Percentiles rank a stretch among this genome's conserved stretches.
Evolutionary conservation across 805 yeast species (phyloP).

Genomic region (Cyberlindnera xylosilytica): DNA sequence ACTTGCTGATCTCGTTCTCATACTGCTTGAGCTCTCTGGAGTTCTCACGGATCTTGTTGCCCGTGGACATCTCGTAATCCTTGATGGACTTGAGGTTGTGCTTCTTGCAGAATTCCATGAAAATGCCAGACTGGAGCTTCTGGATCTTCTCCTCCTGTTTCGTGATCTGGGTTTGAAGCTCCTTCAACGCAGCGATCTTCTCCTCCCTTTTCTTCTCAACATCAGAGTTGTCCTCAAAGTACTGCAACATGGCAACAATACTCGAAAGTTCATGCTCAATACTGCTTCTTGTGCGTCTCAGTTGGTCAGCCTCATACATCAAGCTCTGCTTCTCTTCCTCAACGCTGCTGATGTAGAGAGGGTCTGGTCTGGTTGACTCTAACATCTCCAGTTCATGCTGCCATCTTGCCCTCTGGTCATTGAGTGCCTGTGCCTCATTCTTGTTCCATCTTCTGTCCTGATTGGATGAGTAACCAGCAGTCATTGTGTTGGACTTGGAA

Average conservation of each 20-base stretch:
- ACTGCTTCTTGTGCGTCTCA: conserved; percentile 44
- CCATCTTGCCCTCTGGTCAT: conserved; percentile 47
- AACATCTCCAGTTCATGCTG: conserved; percentile 42
- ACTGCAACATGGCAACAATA: conserved; percentile 46
- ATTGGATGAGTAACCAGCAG: conserved; percentile 74
- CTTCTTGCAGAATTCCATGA: conserved; percentile 49
- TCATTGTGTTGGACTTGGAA: conserved; percentile 84
- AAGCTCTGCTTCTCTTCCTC: conserved; percentile 51
- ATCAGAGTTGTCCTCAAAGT: conserved; percentile 39
- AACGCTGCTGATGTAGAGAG: conserved; percentile 52
- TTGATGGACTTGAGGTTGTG: conserved; percentile 53
- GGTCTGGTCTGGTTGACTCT: conserved; percentile 46
- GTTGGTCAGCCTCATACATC: conserved; percentile 42
- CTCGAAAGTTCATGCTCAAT: conserved; percentile 44
- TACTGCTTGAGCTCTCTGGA: conserved; percentile 61
- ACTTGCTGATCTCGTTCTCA: conserved; percentile 55
- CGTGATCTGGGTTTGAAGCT: conserved; percentile 25
- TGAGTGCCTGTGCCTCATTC: conserved; percentile 55
- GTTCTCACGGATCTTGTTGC: conserved; percentile 51
- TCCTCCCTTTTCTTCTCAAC: conserved; percentile 25
- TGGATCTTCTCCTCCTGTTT: conserved; percentile 29
- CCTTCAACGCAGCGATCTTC: conserved; percentile 24
- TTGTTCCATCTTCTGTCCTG: conserved; percentile 69
- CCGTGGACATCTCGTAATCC: conserved; percentile 71
- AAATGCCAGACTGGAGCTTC: conserved; percentile 43